Percentiles rank a stretch among this genome's conserved stretches.
Conservation (phyloP, 768 basidiomycete genomes). For the Russula earlei region DNA sequence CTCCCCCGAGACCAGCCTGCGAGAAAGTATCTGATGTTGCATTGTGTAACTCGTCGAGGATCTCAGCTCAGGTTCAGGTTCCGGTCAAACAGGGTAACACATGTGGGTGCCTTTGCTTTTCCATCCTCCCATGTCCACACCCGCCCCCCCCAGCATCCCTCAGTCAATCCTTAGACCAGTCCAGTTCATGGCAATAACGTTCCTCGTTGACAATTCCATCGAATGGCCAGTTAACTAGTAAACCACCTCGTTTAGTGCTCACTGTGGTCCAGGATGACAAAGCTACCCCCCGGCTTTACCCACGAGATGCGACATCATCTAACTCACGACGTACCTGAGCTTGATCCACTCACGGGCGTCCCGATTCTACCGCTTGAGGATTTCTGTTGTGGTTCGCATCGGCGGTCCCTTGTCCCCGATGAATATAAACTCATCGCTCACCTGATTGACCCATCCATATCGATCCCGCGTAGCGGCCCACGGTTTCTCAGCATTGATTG, state of each 20-base stretch:
- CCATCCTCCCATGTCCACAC: too few relatives aligned
- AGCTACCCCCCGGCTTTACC: conserved; percentile 66
- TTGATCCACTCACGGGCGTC: conserved; percentile 39
- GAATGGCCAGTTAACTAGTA: conserved; percentile 28
- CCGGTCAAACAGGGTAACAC: too few relatives aligned
- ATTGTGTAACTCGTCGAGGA: too few relatives aligned
- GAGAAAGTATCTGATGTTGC: neutral
- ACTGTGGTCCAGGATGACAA: conserved; percentile 51
- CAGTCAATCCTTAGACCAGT: conserved; percentile 9
- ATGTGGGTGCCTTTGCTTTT: too few relatives aligned
- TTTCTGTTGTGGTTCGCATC: conserved; percentile 55
- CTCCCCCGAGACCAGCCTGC: neutral
- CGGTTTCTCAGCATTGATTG: conserved; percentile 75
- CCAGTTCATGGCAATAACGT: conserved; percentile 19
- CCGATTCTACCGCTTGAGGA: conserved; percentile 65
- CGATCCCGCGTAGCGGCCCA: conserved; percentile 53
- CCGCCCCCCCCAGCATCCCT: neutral
- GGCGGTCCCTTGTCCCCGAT: neutral
- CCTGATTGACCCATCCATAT: neutral
- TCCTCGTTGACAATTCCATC: conserved; percentile 30
- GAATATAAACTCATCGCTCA: neutral
- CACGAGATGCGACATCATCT: conserved; percentile 65
- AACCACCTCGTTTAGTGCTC: neutral
- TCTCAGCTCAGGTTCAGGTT: too few relatives aligned
- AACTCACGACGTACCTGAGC: conserved; percentile 35